Evolutionary conservation across 2,329 filamentous ascomycete genomes (phyloP), one percentile per base, ranked within the genome.

Genomic region (Ascochyta viciae-villosae): DNA sequence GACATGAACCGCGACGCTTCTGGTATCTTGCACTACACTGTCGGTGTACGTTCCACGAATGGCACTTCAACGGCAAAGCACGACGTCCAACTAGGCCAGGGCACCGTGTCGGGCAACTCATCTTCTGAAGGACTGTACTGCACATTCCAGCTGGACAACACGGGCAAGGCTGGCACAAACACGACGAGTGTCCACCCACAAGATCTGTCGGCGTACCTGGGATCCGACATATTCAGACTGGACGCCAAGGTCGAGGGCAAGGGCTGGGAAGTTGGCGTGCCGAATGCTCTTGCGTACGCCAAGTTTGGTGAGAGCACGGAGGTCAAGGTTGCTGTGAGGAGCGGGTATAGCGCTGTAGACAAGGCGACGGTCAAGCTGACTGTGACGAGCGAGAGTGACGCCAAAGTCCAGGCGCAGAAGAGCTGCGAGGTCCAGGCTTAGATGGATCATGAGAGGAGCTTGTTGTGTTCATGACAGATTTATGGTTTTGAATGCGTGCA

Each of bases 181-280:
- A 42, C 49, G 4, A 62, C 57, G 0, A 60, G 52, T 6, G 50
- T 54, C 1, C 72, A 75, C 24, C 68, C 70, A 0, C 72, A 74
- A 44, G 74, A 81, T 53, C 60, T 79, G 1, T 70, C 77, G 0
- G 66, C 65, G 12, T 80, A 80, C 55, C 62, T 81, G 4, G 70
- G 66, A 6, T 78, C 75, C 1, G 81, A 83, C 41, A 77, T 84
- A 26, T 83, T 80, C 67, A 73, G 81, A 10, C 66, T 84, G n/a
- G 74, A 68, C 16, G 80, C 79, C 0, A 61, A 72, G 43, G 74
- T 83, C 3, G 73, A 78, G 6, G 78, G 77, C 12, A 66, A 74
- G 2, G 82, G 82, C 0, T 84, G 81, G 82, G 71, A 67, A 8
- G 77, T 80, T 1, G 78, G 74, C 50, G 50, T 83, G 15, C 72